These are phyloP conservation scores for Penicillium sp. DNA, from an alignment of 2,329 filamentous ascomycete genomes.

Conservation along the genomic window DNA sequence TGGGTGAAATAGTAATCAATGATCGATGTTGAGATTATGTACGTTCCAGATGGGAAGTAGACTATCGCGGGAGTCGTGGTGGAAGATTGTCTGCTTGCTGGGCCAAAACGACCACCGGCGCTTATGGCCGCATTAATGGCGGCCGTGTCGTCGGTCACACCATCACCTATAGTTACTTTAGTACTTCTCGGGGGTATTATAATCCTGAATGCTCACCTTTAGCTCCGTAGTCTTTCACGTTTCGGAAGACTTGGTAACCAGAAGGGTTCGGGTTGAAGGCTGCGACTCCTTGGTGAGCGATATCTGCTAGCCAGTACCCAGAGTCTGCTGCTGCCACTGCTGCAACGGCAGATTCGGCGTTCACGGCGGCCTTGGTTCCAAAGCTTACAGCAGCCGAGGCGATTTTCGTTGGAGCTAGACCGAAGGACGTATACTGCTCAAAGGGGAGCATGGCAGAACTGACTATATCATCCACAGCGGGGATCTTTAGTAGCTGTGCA, in stretches of 20 bases:
- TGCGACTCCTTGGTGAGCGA: slow-evolving; percentile 34
- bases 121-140: slow-evolving; percentile 55
- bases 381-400: background rate
- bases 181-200: slow-evolving; percentile 42
- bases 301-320: slow-evolving; percentile 35
- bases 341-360: background rate
- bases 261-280: slow-evolving; percentile 30
- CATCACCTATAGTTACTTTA: slow-evolving; percentile 41
- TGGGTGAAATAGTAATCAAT: slow-evolving; percentile 65
- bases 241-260: slow-evolving; percentile 30
- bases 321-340: slow-evolving; percentile 16
- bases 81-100: slow-evolving; percentile 39
- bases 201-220: slow-evolving; percentile 26
- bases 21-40: slow-evolving; percentile 58
- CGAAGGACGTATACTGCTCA: slow-evolving; percentile 18
- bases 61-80: slow-evolving; percentile 57
- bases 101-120: slow-evolving; percentile 47
- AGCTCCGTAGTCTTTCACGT: slow-evolving; percentile 36
- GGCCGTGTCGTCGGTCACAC: slow-evolving; percentile 56
- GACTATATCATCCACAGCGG: slow-evolving; percentile 20
- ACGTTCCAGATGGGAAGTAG: slow-evolving; percentile 61
- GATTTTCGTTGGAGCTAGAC: slow-evolving; percentile 13
- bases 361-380: background rate
- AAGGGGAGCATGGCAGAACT: slow-evolving; percentile 18
- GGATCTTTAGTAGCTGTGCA: slow-evolving; percentile 20